Evolutionary conservation across 139 green algal species (phyloP).

Genomic region (Picochlorum sp.): DNA sequence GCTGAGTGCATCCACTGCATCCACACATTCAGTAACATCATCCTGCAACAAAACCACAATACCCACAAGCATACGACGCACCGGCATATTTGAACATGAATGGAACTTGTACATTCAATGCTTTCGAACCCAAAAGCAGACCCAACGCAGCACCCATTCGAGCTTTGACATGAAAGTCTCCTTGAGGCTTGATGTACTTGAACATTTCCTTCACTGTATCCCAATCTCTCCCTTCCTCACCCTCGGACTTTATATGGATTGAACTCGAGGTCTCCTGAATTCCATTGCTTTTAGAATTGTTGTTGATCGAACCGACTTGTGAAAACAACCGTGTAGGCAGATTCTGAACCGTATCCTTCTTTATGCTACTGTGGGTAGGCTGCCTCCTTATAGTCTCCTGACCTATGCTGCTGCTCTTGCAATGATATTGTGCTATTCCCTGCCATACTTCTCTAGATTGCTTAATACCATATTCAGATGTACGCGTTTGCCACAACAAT

Average conservation of each 20-base stretch:
- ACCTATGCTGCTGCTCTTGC: no score
- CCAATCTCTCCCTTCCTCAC: neutral
- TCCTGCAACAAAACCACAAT: neutral
- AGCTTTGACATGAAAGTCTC: slow-evolving; percentile 36
- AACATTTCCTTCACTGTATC: slow-evolving; percentile 1
- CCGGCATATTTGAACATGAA: slow-evolving; percentile 88
- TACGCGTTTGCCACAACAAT: no score
- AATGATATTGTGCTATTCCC: no score
- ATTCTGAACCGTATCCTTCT: no score
- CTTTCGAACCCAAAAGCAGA: slow-evolving; percentile 49
- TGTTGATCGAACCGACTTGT: neutral
- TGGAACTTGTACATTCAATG: slow-evolving; percentile 62
- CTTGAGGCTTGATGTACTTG: slow-evolving; percentile 1
- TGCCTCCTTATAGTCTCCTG: no score
- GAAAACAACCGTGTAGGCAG: no score
- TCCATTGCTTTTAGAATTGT: neutral
- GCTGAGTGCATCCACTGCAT: slow-evolving; percentile 61
- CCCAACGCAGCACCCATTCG: slow-evolving; percentile 50
- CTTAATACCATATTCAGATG: no score
- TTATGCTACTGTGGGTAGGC: no score
- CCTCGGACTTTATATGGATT: neutral
- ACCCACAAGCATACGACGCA: neutral
- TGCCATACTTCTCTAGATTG: no score
- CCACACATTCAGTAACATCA: neutral
- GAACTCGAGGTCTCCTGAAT: neutral